Conservation (phyloP, 345 rosid species). For the Alliaria petiolata region DNA sequence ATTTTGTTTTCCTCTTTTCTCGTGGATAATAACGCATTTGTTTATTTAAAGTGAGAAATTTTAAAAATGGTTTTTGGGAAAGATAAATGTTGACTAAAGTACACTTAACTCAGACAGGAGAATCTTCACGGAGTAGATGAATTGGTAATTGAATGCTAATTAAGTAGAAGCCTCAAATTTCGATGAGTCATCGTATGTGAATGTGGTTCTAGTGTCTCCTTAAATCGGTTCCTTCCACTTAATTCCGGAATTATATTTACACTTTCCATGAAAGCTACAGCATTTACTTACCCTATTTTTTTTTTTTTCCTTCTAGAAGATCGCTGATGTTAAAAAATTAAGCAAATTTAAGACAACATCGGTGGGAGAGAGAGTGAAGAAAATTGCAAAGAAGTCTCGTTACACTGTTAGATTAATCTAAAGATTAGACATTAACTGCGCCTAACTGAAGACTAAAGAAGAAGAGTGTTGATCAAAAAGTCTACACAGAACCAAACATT, state of each 20-base stretch:
- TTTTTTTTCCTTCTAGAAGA: not conserved
- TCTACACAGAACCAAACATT: constrained; percentile 14
- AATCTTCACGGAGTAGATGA: constrained; percentile 28
- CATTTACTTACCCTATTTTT: not conserved
- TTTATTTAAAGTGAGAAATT: not conserved
- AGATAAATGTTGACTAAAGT: constrained; percentile 1
- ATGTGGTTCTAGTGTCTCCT: constrained; percentile 15
- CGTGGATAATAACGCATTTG: too few relatives aligned
- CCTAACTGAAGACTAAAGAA: constrained; percentile 15
- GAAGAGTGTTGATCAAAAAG: constrained; percentile 5
- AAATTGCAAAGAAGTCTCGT: not conserved
- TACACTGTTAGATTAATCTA: not conserved
- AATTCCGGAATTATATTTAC: not conserved
- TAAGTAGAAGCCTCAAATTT: not conserved
- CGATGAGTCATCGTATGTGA: not conserved
- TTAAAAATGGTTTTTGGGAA: not conserved
- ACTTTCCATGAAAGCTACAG: not conserved
- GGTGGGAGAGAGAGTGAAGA: not conserved
- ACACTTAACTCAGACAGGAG: constrained; percentile 12
- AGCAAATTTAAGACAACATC: not conserved
- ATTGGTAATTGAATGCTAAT: not conserved
- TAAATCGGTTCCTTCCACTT: not conserved
- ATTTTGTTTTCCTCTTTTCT: too few relatives aligned
- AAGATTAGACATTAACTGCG: constrained; percentile 19
- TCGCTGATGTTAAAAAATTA: not conserved